Evolutionary conservation across 2,329 filamentous ascomycete genomes (phyloP).

Genomic region (Colletotrichum sp.): DNA sequence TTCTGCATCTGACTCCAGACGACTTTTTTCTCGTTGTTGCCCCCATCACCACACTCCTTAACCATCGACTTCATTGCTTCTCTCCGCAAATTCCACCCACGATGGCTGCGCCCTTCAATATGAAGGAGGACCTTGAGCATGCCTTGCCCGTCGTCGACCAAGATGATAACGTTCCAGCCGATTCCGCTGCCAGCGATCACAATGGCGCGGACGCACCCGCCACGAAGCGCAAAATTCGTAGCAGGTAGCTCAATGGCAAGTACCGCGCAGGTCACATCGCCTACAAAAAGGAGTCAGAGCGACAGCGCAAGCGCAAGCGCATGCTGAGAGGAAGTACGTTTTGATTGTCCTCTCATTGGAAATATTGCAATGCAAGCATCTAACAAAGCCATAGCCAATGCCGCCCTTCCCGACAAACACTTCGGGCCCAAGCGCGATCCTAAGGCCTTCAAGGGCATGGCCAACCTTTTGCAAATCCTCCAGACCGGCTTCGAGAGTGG

Average conservation of each 20-base stretch:
- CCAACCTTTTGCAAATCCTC: neutral
- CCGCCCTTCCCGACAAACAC: neutral
- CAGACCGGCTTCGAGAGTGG: neutral
- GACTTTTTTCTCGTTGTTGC: fast-evolving
- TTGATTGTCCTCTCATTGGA: no score
- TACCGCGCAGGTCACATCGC: neutral
- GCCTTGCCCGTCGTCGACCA: neutral
- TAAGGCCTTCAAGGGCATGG: neutral
- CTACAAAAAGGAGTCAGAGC: neutral
- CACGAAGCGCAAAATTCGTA: neutral
- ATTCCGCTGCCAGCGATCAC: neutral
- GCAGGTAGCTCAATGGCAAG: fast-evolving
- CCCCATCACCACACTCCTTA: neutral
- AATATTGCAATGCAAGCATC: neutral
- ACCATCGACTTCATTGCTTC: fast-evolving
- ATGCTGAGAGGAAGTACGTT: neutral
- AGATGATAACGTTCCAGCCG: neutral
- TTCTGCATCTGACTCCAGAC: neutral
- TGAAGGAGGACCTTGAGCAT: neutral
- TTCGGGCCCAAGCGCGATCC: no score
- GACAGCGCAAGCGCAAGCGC: neutral
- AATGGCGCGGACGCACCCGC: neutral
- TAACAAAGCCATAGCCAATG: neutral
- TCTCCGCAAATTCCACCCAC: neutral
- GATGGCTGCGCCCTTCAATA: neutral